Conservation (phyloP, 78 protist species). For the Cavenderia fasciculata region DNA sequence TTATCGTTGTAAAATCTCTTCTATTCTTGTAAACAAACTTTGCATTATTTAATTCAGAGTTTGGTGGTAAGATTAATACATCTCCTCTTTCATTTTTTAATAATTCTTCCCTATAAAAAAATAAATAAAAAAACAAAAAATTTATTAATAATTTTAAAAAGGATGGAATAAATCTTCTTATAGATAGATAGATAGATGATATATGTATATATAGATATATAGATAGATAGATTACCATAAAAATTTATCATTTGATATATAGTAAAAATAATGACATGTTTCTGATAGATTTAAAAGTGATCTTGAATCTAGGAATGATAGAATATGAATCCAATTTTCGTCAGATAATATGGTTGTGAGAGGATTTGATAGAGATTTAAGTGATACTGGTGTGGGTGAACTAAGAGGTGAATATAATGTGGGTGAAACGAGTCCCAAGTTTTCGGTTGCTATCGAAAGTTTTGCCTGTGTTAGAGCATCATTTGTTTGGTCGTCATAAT, state of each 20-base stretch:
- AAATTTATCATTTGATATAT: slow-evolving; percentile 50
- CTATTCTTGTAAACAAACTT: slow-evolving; percentile 19
- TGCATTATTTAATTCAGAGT: slow-evolving; percentile 11
- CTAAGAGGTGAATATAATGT: no score
- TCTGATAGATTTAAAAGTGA: slow-evolving; percentile 17
- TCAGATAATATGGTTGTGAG: slow-evolving; percentile 12
- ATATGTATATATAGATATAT: no score
- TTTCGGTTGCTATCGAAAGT: no score
- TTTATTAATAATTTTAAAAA: no score
- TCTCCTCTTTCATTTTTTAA: slow-evolving; percentile 33
- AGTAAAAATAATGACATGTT: slow-evolving; percentile 18
- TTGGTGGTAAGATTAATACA: slow-evolving; percentile 23
- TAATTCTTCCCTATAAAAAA: slow-evolving; percentile 1
- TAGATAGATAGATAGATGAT: no score
- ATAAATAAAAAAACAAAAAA: no score
- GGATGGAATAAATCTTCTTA: no score
- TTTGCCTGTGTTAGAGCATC: no score
- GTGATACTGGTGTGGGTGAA: not conserved
- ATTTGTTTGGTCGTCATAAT: no score
- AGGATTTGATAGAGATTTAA: not conserved
- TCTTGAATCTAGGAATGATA: slow-evolving; percentile 20
- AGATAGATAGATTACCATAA: slow-evolving; percentile 38
- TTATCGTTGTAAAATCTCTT: slow-evolving; percentile 29
- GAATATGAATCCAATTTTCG: slow-evolving; percentile 62
- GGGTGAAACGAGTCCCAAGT: no score